phyloP scores from a whole-genome alignment of 2,329 filamentous ascomycete genomes.

The Neonectria coccinea region DNA sequence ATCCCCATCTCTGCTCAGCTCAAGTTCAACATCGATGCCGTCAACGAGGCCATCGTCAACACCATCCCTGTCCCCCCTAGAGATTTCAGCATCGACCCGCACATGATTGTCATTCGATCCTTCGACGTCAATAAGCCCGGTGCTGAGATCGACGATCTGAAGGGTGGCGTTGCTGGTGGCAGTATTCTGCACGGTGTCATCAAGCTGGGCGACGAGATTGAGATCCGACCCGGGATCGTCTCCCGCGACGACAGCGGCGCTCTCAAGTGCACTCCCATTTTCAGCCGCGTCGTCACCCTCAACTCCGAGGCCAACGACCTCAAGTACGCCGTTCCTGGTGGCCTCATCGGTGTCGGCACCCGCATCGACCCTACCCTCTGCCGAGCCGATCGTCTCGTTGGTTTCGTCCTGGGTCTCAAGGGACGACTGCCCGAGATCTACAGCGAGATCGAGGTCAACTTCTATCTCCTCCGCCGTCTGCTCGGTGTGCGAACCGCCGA shows the following conservation, averaged over 20 bases:
- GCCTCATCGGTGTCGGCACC: slow-evolving; percentile 97
- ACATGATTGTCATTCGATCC: slow-evolving; percentile 99
- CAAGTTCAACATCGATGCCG: slow-evolving; percentile 99
- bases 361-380: slow-evolving; percentile 97
- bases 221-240: slow-evolving; percentile 98
- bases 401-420: slow-evolving; percentile 95
- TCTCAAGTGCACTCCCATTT: slow-evolving; percentile 97
- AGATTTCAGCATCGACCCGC: slow-evolving; percentile 91
- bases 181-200: slow-evolving; percentile 96
- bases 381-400: slow-evolving; percentile 98
- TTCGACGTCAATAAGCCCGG: slow-evolving; percentile 99
- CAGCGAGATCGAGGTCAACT: slow-evolving; percentile 98
- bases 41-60: slow-evolving; percentile 95
- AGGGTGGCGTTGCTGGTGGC: slow-evolving; percentile 98
- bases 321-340: slow-evolving; percentile 97
- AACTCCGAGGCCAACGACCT: slow-evolving; percentile 99
- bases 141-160: slow-evolving; percentile 97
- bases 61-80: slow-evolving; percentile 92
- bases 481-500: slow-evolving; percentile 98
- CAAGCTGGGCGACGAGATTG: slow-evolving; percentile 97
- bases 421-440: slow-evolving; percentile 96
- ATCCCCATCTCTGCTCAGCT: slow-evolving; percentile 98
- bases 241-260: slow-evolving; percentile 93
- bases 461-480: slow-evolving; percentile 94
- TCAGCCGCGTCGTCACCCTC: slow-evolving; percentile 92